Conservation (phyloP, 257 asterid species). For the Buddleja alternifolia region DNA sequence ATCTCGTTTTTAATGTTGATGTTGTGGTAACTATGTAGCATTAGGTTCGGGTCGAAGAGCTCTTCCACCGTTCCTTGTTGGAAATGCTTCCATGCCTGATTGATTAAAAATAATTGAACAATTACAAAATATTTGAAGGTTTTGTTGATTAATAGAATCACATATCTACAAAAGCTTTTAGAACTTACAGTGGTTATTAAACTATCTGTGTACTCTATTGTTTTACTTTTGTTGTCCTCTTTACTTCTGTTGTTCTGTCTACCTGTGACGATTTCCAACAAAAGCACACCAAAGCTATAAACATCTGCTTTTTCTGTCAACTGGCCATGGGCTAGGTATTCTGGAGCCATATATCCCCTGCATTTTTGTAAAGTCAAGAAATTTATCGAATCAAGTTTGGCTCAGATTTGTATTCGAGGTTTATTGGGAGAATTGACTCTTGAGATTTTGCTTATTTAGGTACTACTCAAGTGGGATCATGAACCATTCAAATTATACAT, state of each 20-base stretch:
- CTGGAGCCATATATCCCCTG: conserved; percentile 86
- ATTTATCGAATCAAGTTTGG: neutral
- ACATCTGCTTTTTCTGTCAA: conserved; percentile 73
- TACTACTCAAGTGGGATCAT: too few relatives aligned
- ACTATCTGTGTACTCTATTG: conserved; percentile 62
- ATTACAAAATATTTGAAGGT: neutral
- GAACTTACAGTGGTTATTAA: conserved; percentile 55
- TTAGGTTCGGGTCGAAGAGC: conserved; percentile 63
- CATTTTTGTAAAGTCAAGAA: conserved; percentile 18
- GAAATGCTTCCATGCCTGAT: conserved; percentile 72
- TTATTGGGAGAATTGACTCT: too few relatives aligned
- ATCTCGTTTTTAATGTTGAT: conserved; percentile 41
- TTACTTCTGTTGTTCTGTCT: conserved; percentile 64
- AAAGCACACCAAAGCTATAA: conserved; percentile 73
- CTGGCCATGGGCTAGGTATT: conserved; percentile 65
- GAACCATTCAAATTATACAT: too few relatives aligned
- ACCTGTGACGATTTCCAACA: conserved; percentile 69
- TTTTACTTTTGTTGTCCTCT: conserved; percentile 62
- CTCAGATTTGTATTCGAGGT: too few relatives aligned
- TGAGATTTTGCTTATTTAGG: too few relatives aligned
- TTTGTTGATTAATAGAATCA: neutral
- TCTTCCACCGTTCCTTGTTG: conserved; percentile 53
- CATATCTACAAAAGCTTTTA: neutral
- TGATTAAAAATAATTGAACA: neutral
- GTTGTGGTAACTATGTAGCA: conserved; percentile 48